Evolutionary conservation across 139 green algal genomes (phyloP), one percentile per base, ranked within the genome.

Genomic region (Tetraselmis striata): DNA sequence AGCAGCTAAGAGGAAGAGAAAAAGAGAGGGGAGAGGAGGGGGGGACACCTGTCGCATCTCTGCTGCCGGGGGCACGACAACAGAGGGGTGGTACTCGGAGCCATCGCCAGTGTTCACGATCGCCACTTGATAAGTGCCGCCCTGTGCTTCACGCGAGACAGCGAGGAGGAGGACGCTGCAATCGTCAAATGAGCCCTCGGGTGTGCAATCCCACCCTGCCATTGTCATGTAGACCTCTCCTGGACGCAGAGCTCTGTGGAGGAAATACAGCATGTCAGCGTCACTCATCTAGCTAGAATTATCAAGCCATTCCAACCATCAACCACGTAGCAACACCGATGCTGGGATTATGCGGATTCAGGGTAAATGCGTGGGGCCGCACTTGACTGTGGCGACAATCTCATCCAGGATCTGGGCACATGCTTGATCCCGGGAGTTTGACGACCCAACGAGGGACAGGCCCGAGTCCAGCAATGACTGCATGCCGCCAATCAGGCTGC

Each of bases 11-110:
- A n/a, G n/a, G n/a, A n/a, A n/a, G n/a, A n/a, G n/a, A n/a, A n/a
- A n/a, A n/a, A n/a, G n/a, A n/a, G n/a, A n/a, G n/a, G 45, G 45
- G 18, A 18, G 45, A 67, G 45, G 45, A 25, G 45, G 58, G 1
- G 76, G 77, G 2, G 29, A 1, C 30, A 77, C 76, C 76, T 77
- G 32, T 77, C 31, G 31, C 1, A 82, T 80, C 28, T 29, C 82
- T 28, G 78, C 77, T 28, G 29, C 28, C 31, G 30, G 28, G 23
- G 82, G 82, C 29, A 81, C 82, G 0, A 77, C 77, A 25, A 79
- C 28, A 32, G 32, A 28, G 27, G 82, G 82, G 78, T 85, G 82
- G 74, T 82, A 85, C 76, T 85, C 77, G 23, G 80, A 59, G 2
- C 82, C 82, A 26, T 85, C 77, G 1, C 82, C 82, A 28, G 59